phyloP scores from a whole-genome alignment of 176 grass and related monocot species.

The Carex littledalei region DNA sequence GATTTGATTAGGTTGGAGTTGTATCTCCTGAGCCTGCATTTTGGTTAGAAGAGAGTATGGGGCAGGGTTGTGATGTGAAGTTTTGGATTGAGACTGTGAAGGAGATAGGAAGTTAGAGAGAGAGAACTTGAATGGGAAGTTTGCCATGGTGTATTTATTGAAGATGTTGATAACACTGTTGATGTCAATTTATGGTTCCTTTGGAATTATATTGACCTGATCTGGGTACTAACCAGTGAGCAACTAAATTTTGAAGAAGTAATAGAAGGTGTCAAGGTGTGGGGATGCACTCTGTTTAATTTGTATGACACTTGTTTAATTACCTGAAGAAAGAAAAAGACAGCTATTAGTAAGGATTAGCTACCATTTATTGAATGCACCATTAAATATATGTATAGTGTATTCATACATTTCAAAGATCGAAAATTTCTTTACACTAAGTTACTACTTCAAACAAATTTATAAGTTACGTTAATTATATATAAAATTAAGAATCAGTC shows the following conservation, averaged over 20 bases:
- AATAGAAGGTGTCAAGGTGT: background rate
- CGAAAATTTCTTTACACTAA: background rate
- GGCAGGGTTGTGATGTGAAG: background rate
- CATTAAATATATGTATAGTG: background rate
- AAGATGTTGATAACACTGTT: background rate
- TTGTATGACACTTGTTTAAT: background rate
- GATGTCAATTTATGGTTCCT: background rate
- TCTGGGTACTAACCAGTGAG: background rate
- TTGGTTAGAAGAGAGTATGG: slow-evolving; percentile 16
- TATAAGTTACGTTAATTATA: too few relatives aligned
- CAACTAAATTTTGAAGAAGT: background rate
- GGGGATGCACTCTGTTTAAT: background rate
- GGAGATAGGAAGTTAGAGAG: background rate
- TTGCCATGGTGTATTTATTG: slow-evolving; percentile 5
- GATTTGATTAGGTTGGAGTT: slow-evolving; percentile 12
- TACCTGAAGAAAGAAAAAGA: background rate
- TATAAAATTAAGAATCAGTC: too few relatives aligned
- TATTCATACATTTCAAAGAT: background rate
- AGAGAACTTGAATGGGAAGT: slow-evolving; percentile 12
- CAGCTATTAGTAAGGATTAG: background rate
- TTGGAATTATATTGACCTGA: background rate
- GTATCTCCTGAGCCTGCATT: slow-evolving; percentile 15
- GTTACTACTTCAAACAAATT: background rate
- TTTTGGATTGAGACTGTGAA: slow-evolving; percentile 11
- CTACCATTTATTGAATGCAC: background rate